Evolutionary conservation across 75 land plant genomes (phyloP).

Genomic region (Cupressus sempervirens): DNA sequence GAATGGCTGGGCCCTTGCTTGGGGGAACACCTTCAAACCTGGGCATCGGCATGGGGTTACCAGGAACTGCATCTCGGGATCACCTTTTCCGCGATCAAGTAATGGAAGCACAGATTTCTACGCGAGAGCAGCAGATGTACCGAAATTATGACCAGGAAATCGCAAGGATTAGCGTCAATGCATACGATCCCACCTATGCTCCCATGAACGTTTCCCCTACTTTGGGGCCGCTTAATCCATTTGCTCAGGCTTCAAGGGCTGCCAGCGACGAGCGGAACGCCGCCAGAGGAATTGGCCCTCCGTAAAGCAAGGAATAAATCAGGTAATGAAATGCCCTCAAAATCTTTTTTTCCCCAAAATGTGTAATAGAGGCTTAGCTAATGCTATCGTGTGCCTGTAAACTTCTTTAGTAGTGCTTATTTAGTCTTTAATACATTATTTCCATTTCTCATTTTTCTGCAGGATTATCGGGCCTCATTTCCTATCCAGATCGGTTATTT

Average conservation of each 20-base stretch:
- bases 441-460: neutral
- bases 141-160: conserved; percentile 14
- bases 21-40: conserved; percentile 2
- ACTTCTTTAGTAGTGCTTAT: neutral
- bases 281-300: conserved; percentile 15
- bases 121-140: conserved; percentile 26
- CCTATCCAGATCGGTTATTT: neutral
- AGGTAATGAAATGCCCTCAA: neutral
- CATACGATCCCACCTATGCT: conserved; percentile 9
- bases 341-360: neutral
- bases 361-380: neutral
- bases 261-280: conserved; percentile 7
- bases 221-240: conserved; percentile 11
- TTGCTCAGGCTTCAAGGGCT: neutral
- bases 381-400: neutral
- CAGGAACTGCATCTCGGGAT: conserved; percentile 21
- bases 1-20: conserved; percentile 18
- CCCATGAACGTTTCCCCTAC: neutral
- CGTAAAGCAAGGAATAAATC: neutral
- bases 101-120: conserved; percentile 29
- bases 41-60: conserved; percentile 17
- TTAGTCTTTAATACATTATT: neutral
- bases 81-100: conserved; percentile 31
- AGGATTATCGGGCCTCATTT: conserved; percentile 8
- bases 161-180: conserved; percentile 10